A percentile compares a stretch with the other conserved stretches of the same genome.
Conservation (phyloP, 1,284 basidiomycete genomes). For the Polyporus tsugae region DNA sequence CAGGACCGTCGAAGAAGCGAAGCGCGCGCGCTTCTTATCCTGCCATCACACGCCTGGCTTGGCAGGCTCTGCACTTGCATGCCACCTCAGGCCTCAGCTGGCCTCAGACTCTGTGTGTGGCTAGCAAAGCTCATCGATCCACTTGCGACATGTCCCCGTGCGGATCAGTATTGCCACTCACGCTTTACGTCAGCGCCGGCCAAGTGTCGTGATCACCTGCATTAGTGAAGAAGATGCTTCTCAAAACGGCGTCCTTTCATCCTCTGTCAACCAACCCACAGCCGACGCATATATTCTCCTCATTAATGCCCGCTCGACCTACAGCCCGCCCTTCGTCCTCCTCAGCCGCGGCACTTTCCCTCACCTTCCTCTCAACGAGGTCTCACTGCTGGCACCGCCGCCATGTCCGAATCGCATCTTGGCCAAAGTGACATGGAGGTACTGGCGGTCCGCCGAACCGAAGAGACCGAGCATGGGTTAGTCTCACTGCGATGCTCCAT, state of each 20-base stretch:
- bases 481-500: neutral
- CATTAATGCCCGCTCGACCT: neutral
- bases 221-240: constrained; percentile 5
- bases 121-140: neutral
- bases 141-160: neutral
- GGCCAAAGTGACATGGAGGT: neutral
- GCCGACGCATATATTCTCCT: constrained; percentile 2
- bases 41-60: too few relatives aligned
- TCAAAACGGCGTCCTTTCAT: neutral
- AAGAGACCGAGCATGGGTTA: neutral
- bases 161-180: neutral
- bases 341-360: neutral
- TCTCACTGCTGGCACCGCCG: neutral
- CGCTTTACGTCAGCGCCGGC: neutral
- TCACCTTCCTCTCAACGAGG: neutral
- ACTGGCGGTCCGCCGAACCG: neutral
- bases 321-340: neutral
- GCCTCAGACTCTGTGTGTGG: neutral
- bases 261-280: neutral
- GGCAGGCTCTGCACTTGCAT: too few relatives aligned
- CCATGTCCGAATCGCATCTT: neutral
- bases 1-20: too few relatives aligned
- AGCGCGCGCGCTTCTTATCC: too few relatives aligned
- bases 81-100: too few relatives aligned
- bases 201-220: neutral